A percentile compares a stretch with the other conserved stretches of the same genome.
Evolutionary conservation across 2,329 filamentous ascomycete species (phyloP).

Genomic region (Dendrostoma leiphaemia): DNA sequence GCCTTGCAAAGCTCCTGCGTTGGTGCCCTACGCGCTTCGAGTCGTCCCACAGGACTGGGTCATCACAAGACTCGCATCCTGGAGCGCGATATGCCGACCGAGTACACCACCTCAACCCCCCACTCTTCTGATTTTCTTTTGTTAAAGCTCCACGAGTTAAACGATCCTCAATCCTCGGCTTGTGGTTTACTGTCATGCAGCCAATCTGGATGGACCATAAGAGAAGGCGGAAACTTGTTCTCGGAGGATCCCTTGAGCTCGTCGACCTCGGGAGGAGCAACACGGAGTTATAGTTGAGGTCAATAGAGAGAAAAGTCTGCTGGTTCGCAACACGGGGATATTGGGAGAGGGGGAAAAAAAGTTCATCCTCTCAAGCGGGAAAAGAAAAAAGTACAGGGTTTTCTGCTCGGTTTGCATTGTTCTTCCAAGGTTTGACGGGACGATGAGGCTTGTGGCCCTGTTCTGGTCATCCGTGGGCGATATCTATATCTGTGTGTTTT

Average conservation of each 20-base stretch:
- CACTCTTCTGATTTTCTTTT: slow-evolving; percentile 2
- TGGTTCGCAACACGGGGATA: no score
- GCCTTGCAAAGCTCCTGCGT: no score
- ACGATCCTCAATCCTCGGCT: background rate
- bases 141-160: background rate
- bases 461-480: background rate
- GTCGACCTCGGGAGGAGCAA: background rate
- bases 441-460: background rate
- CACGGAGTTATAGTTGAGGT: background rate
- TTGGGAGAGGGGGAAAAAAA: background rate
- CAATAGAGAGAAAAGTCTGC: slow-evolving; percentile 1
- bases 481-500: background rate
- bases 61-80: no score
- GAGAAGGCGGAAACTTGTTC: background rate
- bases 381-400: background rate
- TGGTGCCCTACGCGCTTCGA: no score
- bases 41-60: no score
- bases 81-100: background rate
- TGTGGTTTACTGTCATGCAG: background rate
- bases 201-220: background rate
- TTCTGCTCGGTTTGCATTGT: background rate
- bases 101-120: background rate
- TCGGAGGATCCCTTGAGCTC: background rate
- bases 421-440: background rate
- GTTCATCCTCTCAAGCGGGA: background rate